Evolutionary conservation across 371 early-diverging fungal species (phyloP).

Genomic region (Globomyces sp.): DNA sequence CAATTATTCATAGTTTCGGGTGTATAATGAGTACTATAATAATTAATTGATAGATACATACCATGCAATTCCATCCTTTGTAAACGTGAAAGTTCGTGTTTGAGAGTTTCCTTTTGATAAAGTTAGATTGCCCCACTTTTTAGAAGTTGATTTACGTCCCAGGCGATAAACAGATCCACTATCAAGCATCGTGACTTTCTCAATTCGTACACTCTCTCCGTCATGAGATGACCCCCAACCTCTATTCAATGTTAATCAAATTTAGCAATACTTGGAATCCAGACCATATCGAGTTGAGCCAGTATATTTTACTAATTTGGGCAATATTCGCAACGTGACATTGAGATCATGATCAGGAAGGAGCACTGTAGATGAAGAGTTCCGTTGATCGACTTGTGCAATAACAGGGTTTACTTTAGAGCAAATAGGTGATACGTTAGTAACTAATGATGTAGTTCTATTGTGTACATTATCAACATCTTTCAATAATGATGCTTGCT

Average conservation of each 20-base stretch:
- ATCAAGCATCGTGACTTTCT: slow-evolving; percentile 43
- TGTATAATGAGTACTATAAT: slow-evolving; percentile 1
- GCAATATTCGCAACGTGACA: slow-evolving; percentile 72
- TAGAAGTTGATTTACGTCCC: slow-evolving; percentile 23
- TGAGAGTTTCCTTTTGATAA: slow-evolving; percentile 35
- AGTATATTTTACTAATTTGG: slow-evolving; percentile 67
- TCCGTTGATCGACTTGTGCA: slow-evolving; percentile 7
- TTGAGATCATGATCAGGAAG: slow-evolving; percentile 56
- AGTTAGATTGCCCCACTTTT: slow-evolving; percentile 25
- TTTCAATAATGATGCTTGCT: background rate
- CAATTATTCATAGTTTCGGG: slow-evolving; percentile 4
- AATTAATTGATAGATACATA: slow-evolving; percentile 17
- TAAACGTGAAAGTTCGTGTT: slow-evolving; percentile 48
- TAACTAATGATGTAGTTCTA: slow-evolving; percentile 5
- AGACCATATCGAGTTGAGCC: slow-evolving; percentile 58
- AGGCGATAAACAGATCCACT: slow-evolving; percentile 21
- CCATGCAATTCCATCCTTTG: slow-evolving; percentile 50
- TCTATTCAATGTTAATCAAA: slow-evolving; percentile 42
- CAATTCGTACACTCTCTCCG: slow-evolving; percentile 72
- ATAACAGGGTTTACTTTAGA: background rate
- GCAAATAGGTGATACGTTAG: background rate
- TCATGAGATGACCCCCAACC: slow-evolving; percentile 73
- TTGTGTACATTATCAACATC: background rate
- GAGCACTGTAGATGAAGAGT: slow-evolving; percentile 8
- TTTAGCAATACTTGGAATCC: slow-evolving; percentile 12